These are phyloP conservation scores for Lenzites betulinus DNA, from an alignment of 768 basidiomycete species.

Conservation along the genomic window DNA sequence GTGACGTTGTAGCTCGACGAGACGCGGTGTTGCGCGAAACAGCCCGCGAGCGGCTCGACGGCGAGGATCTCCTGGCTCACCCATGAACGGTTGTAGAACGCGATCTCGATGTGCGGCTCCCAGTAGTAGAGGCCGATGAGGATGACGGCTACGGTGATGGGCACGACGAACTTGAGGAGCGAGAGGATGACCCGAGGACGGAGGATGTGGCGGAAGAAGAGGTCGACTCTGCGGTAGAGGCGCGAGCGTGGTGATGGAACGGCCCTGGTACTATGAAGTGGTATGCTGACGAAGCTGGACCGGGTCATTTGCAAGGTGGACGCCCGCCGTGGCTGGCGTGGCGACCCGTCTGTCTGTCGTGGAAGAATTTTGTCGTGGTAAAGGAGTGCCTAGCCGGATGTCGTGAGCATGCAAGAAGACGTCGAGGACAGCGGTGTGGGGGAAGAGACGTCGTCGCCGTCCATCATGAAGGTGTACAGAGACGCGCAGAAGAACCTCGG, in stretches of 20 bases:
- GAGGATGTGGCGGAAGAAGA: constrained; percentile 4
- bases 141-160: constrained; percentile 33
- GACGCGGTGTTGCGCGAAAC: constrained; percentile 65
- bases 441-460: not conserved
- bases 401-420: not conserved
- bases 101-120: constrained; percentile 85
- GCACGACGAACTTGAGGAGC: constrained; percentile 25
- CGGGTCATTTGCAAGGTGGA: not conserved
- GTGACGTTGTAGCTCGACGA: constrained; percentile 71
- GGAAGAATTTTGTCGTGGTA: not conserved
- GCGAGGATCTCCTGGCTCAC: constrained; percentile 69
- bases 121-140: constrained; percentile 59
- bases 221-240: not conserved
- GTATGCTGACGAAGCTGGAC: not conserved
- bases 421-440: not conserved
- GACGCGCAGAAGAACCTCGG: no score
- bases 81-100: constrained; percentile 79
- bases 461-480: not conserved
- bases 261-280: not conserved
- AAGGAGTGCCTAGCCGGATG: not conserved
- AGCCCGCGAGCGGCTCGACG: constrained; percentile 65
- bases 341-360: no score
- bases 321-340: no score
- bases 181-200: constrained; percentile 23
- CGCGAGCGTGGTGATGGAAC: not conserved